Evolutionary conservation across 345 rosid genomes (phyloP).

Genomic region (Bretschneidera sinensis): DNA sequence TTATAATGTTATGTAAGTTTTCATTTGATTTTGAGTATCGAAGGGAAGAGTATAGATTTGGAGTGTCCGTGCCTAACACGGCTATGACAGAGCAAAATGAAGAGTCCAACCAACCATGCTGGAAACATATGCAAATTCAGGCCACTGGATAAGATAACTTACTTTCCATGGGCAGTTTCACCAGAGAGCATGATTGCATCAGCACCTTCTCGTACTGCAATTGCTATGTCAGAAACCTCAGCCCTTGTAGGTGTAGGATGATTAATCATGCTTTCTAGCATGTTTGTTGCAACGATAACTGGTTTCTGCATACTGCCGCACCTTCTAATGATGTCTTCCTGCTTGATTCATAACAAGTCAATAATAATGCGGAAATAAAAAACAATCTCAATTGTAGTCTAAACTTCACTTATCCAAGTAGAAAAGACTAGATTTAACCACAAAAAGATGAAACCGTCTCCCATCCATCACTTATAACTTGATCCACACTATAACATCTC

Average conservation of each 20-base stretch:
- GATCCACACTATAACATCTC: not conserved
- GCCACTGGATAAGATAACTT: slow-evolving; percentile 22
- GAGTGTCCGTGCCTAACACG: no score
- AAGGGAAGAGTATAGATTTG: no score
- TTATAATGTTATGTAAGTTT: no score
- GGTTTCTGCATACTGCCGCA: slow-evolving; percentile 86
- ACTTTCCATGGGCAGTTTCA: slow-evolving; percentile 99
- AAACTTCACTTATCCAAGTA: not conserved
- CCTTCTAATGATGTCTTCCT: slow-evolving; percentile 92
- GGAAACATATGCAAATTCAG: not conserved
- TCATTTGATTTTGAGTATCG: no score
- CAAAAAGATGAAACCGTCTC: no score
- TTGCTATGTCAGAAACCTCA: slow-evolving; percentile 94
- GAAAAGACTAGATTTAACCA: no score
- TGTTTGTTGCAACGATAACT: slow-evolving; percentile 93
- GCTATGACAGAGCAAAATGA: no score
- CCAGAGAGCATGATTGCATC: slow-evolving; percentile 99
- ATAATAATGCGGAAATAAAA: not conserved
- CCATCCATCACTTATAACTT: no score
- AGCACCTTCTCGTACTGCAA: slow-evolving; percentile 93
- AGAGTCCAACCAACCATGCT: no score
- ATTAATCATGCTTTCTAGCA: slow-evolving; percentile 96
- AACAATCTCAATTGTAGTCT: no score
- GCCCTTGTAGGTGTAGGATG: slow-evolving; percentile 99
- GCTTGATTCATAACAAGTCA: slow-evolving; percentile 18